Evolutionary conservation across 768 basidiomycete genomes (phyloP), one percentile per base, ranked within the genome.

Genomic region (Hericium erinaceus): DNA sequence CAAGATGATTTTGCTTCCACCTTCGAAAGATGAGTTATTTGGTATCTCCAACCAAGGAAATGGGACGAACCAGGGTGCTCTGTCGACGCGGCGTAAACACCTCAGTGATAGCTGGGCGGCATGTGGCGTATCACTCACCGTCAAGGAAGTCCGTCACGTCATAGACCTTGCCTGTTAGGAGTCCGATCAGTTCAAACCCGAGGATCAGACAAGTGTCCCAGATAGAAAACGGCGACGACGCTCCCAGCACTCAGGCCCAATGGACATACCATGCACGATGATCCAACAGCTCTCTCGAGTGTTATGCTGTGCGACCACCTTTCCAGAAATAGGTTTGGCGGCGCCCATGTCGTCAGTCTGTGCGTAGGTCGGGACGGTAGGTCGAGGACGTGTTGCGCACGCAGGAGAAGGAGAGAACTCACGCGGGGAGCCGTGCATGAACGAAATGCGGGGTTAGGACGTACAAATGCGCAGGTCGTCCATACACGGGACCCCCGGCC

Each of bases 1-100:
- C 53, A 80, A 59, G 56, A 82, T 77, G 64, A 80, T 79, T 57
- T 71, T 73, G 48, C 71, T 69, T 1, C 80, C 80, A 12, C 80
- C 78, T 61, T 33, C 7, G 33, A 33, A 7, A 33, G 5, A 33
- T 33, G 33, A 33, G 33, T 8, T 8, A 6, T 7, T 7, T 33
- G 33, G 9, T 33, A 33, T 10, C 33, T 33, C 9, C 33, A 10
- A 33, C 7, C 33, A 33, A 0, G 9, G 6, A 10, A 33, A 33
- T 8, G 6, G 8, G 2, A 33, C 33, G 6, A 33, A 33, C 33
- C 33, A 33, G 66, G 65, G 51, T 5, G 41, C 37, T 57, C 54
- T 48, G 39, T 12, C 16, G 7, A 24, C 50, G 55, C 58, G 16
- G n/a, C 16, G 12, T 9, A 5, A 26, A 51, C 10, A 11, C 4